Evolutionary conservation across 148 eudicot genomes (phyloP).

Genomic region (Amaranthus cruentus): DNA sequence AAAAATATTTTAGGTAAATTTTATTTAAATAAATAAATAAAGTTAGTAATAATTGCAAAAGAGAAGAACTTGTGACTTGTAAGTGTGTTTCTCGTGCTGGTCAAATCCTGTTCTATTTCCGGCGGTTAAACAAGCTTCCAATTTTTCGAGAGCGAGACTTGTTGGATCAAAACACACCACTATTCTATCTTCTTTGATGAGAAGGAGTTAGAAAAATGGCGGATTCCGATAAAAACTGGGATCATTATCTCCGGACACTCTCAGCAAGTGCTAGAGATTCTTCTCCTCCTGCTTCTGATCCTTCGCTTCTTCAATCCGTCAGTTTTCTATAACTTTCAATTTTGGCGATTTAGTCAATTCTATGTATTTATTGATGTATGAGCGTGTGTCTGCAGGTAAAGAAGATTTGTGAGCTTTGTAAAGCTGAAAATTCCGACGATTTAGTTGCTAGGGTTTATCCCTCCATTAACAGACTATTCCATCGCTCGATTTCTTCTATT

Average conservation of each 20-base stretch:
- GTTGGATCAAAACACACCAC: too few species aligned
- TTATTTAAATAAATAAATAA: too few species aligned
- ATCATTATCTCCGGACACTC: conserved; percentile 57
- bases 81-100: too few species aligned
- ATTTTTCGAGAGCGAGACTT: too few species aligned
- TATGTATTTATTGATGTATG: neutral
- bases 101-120: too few species aligned
- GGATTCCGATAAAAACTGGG: conserved; percentile 51
- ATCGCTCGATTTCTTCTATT: conserved; percentile 73
- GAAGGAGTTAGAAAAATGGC: conserved; percentile 27
- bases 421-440: conserved; percentile 77
- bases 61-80: too few species aligned
- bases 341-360: neutral
- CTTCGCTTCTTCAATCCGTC: conserved; percentile 71
- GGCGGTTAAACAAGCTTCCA: too few species aligned
- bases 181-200: neutral
- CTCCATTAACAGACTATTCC: conserved; percentile 68
- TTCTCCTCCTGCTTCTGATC: conserved; percentile 67
- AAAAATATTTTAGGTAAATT: too few species aligned
- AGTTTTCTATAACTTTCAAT: neutral
- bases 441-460: conserved; percentile 95
- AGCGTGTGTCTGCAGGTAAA: conserved; percentile 46
- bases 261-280: conserved; percentile 75
- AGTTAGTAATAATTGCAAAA: too few species aligned
- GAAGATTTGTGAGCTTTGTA: conserved; percentile 64